A percentile compares a stretch with the other conserved stretches of the same genome.
Conservation (phyloP, 2,329 filamentous ascomycete genomes). For the Pestalotiopsis sp. region DNA sequence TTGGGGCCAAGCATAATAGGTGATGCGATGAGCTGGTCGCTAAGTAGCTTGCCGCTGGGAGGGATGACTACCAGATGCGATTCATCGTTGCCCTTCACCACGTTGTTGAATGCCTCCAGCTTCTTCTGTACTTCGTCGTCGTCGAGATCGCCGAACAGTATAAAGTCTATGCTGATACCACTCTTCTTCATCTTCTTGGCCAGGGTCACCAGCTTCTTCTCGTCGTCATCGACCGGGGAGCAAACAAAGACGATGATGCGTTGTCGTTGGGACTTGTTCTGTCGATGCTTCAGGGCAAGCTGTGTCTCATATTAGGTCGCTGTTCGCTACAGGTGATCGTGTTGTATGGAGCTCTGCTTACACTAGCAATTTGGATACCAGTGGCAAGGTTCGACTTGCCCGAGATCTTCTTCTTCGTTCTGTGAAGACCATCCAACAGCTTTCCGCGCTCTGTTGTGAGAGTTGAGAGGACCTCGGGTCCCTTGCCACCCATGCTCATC, state of each 20-base stretch:
- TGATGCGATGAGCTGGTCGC: constrained; percentile 86
- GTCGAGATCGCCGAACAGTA: constrained; percentile 92
- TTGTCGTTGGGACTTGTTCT: constrained; percentile 96
- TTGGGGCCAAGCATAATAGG: constrained; percentile 88
- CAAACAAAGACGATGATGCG: constrained; percentile 97
- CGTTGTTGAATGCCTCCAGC: constrained; percentile 89
- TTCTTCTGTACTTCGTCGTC: constrained; percentile 90
- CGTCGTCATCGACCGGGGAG: constrained; percentile 86
- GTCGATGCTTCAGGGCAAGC: constrained; percentile 95
- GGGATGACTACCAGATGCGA: constrained; percentile 90
- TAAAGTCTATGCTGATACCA: constrained; percentile 90
- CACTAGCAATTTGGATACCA: constrained; percentile 91
- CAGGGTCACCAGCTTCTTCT: constrained; percentile 85
- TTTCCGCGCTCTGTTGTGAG: constrained; percentile 96
- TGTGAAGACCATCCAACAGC: constrained; percentile 88
- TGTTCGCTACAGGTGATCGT: not conserved
- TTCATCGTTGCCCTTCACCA: constrained; percentile 87
- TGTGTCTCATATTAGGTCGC: constrained; percentile 38
- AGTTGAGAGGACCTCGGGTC: constrained; percentile 95
- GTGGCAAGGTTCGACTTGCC: constrained; percentile 88
- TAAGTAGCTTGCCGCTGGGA: constrained; percentile 88
- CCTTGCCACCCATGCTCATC: constrained; percentile 98
- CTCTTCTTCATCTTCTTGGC: constrained; percentile 99
- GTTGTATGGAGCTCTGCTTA: constrained; percentile 50
- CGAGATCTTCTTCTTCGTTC: constrained; percentile 87